phyloP scores from a whole-genome alignment of 805 yeast genomes.

The Sugiyamaella qingdaonensis region DNA sequence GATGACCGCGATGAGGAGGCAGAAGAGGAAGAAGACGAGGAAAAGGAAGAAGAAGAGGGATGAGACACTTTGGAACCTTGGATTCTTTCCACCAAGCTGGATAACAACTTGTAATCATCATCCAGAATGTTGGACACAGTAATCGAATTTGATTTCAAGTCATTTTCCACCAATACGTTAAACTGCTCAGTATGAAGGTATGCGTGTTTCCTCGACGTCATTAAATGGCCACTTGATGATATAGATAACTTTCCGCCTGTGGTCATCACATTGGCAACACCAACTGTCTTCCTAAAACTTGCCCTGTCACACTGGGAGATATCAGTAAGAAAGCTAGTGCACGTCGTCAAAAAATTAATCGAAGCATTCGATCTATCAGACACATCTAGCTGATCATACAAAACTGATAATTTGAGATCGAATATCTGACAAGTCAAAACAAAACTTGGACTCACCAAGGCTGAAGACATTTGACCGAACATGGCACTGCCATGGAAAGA shows the following conservation, averaged over 20 bases:
- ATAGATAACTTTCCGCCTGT: neutral
- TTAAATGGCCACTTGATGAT: neutral
- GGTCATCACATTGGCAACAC: neutral
- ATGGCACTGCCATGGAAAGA: neutral
- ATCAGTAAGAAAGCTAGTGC: neutral
- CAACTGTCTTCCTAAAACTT: neutral
- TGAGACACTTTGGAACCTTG: neutral
- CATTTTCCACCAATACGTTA: slow-evolving; percentile 7
- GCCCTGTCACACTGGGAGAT: neutral
- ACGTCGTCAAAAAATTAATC: neutral
- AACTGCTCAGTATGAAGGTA: neutral
- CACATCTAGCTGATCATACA: slow-evolving; percentile 3
- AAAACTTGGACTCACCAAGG: neutral
- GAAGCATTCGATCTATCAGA: neutral
- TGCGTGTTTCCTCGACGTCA: neutral
- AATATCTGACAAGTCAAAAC: neutral
- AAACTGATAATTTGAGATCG: neutral
- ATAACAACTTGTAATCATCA: neutral
- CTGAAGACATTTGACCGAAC: slow-evolving; percentile 1
- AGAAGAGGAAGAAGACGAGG: no score
- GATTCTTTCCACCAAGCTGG: neutral
- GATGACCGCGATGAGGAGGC: no score
- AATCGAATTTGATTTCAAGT: neutral
- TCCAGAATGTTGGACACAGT: neutral
- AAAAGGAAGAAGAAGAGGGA: no score